Evolutionary conservation across 1,139 yeast genomes (phyloP), one percentile per base, ranked within the genome.

Genomic region (Komagataea norvegica): DNA sequence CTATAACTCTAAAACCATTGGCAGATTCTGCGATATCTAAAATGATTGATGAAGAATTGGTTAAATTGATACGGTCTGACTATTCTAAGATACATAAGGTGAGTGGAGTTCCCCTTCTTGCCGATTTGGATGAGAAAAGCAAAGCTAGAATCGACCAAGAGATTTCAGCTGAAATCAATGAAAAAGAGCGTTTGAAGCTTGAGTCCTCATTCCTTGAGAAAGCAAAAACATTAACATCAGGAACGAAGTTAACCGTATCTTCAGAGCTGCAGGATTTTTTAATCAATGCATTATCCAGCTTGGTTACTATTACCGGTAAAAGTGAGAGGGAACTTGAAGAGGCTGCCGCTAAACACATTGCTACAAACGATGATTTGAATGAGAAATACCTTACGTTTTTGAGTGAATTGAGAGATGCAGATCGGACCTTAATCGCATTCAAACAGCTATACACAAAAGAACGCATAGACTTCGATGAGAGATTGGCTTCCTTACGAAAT

Each of bases 61-160:
- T 55, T 6, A 49, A 45, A 4, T 54, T 79, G 28, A 59, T 77
- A 8, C 57, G 60, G 31, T 70, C 81, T 0, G 88, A 79, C 49
- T 67, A 63, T 38, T 51, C 62, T 10, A 69, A 65, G 47, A 3
- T 25, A 3, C 26, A 43, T 16, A 33, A 37, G 14, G 21, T 60
- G 44, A 32, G 60, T 54, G 40, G 45, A 23, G 54, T 60, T 8
- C 41, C 60, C 28, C 34, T 62, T 3, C 34, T 68, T 1, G 61
- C 62, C 1, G 77, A 71, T 38, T 40, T 74, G 16, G 77, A 71
- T 33, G 72, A 67, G 31, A 64, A 58, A 1, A 18, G 52, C 3
- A 55, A 48, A 34, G 49, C 48, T 0, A 42, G 41, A 18, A 68
- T 70, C 3, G 55, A 57, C 3, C 18, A 36, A 2, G 65, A 61